A percentile compares a stretch with the other conserved stretches of the same genome.
Evolutionary conservation across 805 yeast species (phyloP).

Genomic region (Myxozyma vanderwaltii): DNA sequence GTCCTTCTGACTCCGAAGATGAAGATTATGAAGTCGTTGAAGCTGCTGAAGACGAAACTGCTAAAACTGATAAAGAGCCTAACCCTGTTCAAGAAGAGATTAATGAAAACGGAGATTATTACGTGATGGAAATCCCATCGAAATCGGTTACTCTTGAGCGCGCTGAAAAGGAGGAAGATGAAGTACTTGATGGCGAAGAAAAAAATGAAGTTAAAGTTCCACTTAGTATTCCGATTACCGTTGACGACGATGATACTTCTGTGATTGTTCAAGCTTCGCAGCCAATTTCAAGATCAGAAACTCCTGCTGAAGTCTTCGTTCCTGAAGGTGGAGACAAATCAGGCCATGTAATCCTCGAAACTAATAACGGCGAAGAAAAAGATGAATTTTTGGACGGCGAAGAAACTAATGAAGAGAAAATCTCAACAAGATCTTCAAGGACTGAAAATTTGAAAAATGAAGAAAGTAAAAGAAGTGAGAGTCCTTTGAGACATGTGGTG

Average conservation of each 20-base stretch:
- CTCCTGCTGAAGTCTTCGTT: slow-evolving; percentile 21
- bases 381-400: slow-evolving; percentile 30
- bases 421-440: background rate
- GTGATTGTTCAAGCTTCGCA: slow-evolving; percentile 23
- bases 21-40: slow-evolving; percentile 20
- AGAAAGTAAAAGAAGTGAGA: slow-evolving; percentile 8
- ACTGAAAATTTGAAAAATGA: slow-evolving; percentile 6
- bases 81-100: background rate
- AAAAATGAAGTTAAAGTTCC: slow-evolving; percentile 11
- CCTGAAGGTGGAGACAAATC: slow-evolving; percentile 23
- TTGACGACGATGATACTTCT: slow-evolving; percentile 19
- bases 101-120: slow-evolving; percentile 18
- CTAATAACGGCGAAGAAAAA: slow-evolving; percentile 21
- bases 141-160: slow-evolving; percentile 8
- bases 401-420: slow-evolving; percentile 20
- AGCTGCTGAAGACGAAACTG: background rate
- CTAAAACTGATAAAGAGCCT: background rate
- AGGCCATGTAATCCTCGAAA: slow-evolving; percentile 25
- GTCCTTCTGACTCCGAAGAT: slow-evolving; percentile 25
- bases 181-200: slow-evolving; percentile 17
- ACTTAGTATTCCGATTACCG: background rate
- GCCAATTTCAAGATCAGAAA: slow-evolving; percentile 13
- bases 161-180: slow-evolving; percentile 18
- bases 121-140: slow-evolving; percentile 10
- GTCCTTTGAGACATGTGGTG: slow-evolving; percentile 32